Conservation (phyloP, 1,284 basidiomycete species). For the Coniferiporia sulphurascens region DNA sequence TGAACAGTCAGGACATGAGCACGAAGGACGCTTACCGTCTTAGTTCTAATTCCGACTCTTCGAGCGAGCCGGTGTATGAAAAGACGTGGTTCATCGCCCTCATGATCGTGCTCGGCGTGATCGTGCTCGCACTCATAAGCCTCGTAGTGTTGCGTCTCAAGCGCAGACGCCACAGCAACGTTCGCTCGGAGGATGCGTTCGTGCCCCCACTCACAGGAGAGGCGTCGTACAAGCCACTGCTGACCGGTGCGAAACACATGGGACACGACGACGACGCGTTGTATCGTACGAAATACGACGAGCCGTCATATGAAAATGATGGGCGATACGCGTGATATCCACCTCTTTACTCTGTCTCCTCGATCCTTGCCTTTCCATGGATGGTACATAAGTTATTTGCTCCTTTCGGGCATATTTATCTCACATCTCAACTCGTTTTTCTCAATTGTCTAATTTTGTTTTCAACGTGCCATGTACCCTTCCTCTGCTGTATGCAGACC, state of each 20-base stretch:
- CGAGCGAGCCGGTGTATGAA: not conserved
- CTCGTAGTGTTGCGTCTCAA: not conserved
- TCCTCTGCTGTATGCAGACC: too few species aligned
- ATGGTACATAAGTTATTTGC: too few species aligned
- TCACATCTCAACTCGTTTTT: too few species aligned
- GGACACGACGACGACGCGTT: not conserved
- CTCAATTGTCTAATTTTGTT: too few species aligned
- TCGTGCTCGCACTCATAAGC: not conserved
- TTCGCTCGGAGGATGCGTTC: not conserved
- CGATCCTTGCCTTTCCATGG: too few species aligned
- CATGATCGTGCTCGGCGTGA: not conserved
- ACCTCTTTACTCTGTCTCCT: too few species aligned
- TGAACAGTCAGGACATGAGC: not conserved
- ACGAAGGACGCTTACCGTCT: not conserved
- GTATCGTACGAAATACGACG: not conserved
- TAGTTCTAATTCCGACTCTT: too few species aligned
- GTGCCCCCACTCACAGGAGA: not conserved
- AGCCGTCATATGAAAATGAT: not conserved
- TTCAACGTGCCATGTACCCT: too few species aligned
- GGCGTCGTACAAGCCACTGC: not conserved
- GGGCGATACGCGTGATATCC: too few species aligned
- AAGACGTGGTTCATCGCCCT: constrained; percentile 8
- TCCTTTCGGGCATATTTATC: too few species aligned
- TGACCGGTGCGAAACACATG: not conserved
- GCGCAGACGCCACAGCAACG: constrained; percentile 4